phyloP scores from a whole-genome alignment of 164 flowering plant species.

The Echeveria elegans region DNA sequence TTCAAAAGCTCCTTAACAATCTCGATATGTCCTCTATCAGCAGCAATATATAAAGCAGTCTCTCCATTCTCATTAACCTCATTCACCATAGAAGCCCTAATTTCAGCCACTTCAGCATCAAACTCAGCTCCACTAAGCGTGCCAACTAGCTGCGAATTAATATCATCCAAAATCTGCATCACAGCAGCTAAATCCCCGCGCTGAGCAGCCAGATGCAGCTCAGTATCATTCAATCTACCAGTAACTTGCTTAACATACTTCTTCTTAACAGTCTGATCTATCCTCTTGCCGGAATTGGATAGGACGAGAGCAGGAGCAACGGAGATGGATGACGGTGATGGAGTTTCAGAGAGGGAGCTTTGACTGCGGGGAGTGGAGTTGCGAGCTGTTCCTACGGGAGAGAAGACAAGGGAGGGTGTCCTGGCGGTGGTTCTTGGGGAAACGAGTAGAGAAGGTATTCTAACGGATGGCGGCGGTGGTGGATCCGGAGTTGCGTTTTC shows the following conservation, averaged over 20 bases:
- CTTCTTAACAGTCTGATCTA: slow-evolving; percentile 65
- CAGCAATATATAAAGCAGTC: slow-evolving; percentile 44
- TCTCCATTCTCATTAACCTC: slow-evolving; percentile 53
- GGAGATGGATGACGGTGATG: slow-evolving; percentile 30
- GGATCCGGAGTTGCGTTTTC: too few species aligned
- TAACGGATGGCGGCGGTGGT: too few species aligned
- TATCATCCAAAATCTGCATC: slow-evolving; percentile 28
- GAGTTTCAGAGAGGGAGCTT: too few species aligned
- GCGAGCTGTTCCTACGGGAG: too few species aligned
- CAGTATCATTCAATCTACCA: slow-evolving; percentile 76
- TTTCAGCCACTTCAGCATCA: slow-evolving; percentile 44
- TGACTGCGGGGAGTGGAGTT: too few species aligned
- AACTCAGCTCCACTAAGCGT: slow-evolving; percentile 34
- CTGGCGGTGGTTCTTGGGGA: too few species aligned
- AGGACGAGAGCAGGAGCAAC: slow-evolving; percentile 56
- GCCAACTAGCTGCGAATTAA: slow-evolving; percentile 33
- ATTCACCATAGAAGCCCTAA: slow-evolving; percentile 34
- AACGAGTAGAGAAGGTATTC: too few species aligned
- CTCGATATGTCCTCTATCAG: slow-evolving; percentile 46
- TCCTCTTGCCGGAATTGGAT: slow-evolving; percentile 65
- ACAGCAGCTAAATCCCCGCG: slow-evolving; percentile 43
- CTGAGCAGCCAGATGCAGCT: slow-evolving; percentile 79
- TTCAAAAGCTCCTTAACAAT: slow-evolving; percentile 45
- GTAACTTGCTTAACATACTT: slow-evolving; percentile 91
- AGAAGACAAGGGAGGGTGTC: too few species aligned